These are phyloP conservation scores for Pseudogymnoascus sp. DNA, from an alignment of 2,329 filamentous ascomycete species.

Conservation along the genomic window DNA sequence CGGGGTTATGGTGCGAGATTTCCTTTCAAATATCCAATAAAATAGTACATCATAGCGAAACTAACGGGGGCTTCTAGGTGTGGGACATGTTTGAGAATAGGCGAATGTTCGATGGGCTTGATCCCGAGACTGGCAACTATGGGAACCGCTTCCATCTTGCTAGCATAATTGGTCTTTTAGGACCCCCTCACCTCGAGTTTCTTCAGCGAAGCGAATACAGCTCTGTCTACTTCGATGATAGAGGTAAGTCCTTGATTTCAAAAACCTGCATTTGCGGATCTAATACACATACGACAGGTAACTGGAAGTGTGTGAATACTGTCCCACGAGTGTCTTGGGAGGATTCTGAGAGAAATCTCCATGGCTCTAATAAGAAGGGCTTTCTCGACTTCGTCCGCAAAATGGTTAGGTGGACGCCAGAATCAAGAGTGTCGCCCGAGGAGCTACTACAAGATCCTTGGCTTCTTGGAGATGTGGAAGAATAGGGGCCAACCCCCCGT, in stretches of 20 bases:
- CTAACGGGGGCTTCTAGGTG: conserved; percentile 19
- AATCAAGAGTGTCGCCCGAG: conserved; percentile 18
- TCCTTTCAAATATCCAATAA: background rate
- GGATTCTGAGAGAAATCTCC: conserved; percentile 19
- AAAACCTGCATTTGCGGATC: conserved; percentile 13
- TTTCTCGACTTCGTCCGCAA: conserved; percentile 20
- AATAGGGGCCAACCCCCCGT: conserved; percentile 8
- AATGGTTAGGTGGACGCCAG: conserved; percentile 20
- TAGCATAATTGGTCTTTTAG: conserved; percentile 22
- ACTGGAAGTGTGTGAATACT: conserved; percentile 21
- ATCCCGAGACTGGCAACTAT: conserved; percentile 19
- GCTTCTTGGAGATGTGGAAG: conserved; percentile 15
- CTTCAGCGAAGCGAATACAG: conserved; percentile 20
- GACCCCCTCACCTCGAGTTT: conserved; percentile 23
- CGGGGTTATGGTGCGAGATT: conserved; percentile 26
- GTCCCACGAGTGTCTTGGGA: conserved; percentile 17
- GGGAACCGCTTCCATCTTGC: conserved; percentile 22
- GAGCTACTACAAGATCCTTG: conserved; percentile 20
- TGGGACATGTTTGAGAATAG: conserved; percentile 22
- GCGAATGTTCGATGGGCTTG: conserved; percentile 18
- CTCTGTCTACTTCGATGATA: conserved; percentile 22
- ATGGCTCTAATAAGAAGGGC: conserved; percentile 16
- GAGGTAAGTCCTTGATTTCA: conserved; percentile 18
- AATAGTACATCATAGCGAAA: background rate
- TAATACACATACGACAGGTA: conserved; percentile 18